Evolutionary conservation across 164 flowering plant species (phyloP), one percentile per base, ranked within the genome.

Genomic region (Liriodendron chinense): DNA sequence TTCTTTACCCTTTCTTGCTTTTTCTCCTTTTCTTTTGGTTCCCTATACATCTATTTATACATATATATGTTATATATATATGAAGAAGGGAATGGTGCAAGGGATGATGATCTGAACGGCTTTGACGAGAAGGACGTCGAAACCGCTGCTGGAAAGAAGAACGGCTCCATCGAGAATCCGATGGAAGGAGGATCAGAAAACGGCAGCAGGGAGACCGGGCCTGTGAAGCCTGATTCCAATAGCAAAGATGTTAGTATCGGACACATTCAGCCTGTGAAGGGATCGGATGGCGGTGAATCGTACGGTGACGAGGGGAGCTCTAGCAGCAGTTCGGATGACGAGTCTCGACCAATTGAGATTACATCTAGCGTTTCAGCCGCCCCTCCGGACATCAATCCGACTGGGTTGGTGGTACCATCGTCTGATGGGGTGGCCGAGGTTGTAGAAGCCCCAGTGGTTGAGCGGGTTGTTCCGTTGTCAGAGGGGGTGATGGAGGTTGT

Each of bases 101-200:
- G 83, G 25, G 75, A 73, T 77, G 86, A 82, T 47, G 84, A 86
- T 75, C 63, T 76, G 72, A 86, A 74, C 66, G 68, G 76, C 59
- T 83, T 83, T 57, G 86, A 86, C 75, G 88, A 84, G 68, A 86
- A 80, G 56, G 88, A 82, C 12, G 83, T 85, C 75, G 89, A 87
- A 28, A 80, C 80, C 47, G 84, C 85, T 53, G 86, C 82, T 78
- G 66, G 83, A 84, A 22, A 47, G 10, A 16, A 9, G 43, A n/a
- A 18, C 50, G 5, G 2, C 34, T 69, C 75, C 4, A 7, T 43
- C 72, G 25, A 21, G 22, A 48, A 20, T 25, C 43, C 18, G 21
- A 67, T 67, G 69, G 69, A 67, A 57, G 70, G 64, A 73, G 68
- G 68, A 71, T 72, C 79, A 2, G 56, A 22, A 66, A 16, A 23